Evolutionary conservation across 2,329 filamentous ascomycete species (phyloP).

Genomic region (Orbilia javanica): DNA sequence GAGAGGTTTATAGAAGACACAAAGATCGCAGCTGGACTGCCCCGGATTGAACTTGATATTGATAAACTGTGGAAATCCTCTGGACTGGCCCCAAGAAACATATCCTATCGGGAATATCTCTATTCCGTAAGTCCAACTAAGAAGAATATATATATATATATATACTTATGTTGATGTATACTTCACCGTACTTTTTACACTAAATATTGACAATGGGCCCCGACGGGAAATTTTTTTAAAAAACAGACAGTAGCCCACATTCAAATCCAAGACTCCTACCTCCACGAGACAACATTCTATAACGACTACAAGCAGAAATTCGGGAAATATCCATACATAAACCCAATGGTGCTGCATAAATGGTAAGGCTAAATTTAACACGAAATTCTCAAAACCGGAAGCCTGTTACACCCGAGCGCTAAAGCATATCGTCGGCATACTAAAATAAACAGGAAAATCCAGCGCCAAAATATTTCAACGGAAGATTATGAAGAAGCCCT

Average conservation of each 20-base stretch:
- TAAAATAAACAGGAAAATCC: conserved; percentile 20
- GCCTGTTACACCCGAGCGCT: background rate
- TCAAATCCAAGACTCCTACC: conserved; percentile 44
- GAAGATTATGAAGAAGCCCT: conserved; percentile 34
- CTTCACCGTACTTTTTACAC: too few species aligned
- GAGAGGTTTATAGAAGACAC: conserved; percentile 32
- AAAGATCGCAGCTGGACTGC: background rate
- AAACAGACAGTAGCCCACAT: conserved; percentile 44
- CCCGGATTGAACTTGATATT: conserved; percentile 25
- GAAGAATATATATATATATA: background rate
- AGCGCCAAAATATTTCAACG: conserved; percentile 25
- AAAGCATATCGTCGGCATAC: background rate
- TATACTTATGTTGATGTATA: too few species aligned
- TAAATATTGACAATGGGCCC: background rate
- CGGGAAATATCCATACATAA: conserved; percentile 40
- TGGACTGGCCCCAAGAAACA: background rate
- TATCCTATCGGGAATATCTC: conserved; percentile 39
- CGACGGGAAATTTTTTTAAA: background rate
- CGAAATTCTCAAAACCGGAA: background rate
- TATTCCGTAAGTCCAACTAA: conserved; percentile 20
- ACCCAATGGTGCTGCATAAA: conserved; percentile 46
- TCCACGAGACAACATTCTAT: conserved; percentile 35
- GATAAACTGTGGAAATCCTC: conserved; percentile 31
- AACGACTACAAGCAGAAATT: conserved; percentile 22
- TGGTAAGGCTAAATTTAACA: conserved; percentile 23